Conservation (phyloP, 1,284 basidiomycete genomes). For the Cerioporus squamosus region DNA sequence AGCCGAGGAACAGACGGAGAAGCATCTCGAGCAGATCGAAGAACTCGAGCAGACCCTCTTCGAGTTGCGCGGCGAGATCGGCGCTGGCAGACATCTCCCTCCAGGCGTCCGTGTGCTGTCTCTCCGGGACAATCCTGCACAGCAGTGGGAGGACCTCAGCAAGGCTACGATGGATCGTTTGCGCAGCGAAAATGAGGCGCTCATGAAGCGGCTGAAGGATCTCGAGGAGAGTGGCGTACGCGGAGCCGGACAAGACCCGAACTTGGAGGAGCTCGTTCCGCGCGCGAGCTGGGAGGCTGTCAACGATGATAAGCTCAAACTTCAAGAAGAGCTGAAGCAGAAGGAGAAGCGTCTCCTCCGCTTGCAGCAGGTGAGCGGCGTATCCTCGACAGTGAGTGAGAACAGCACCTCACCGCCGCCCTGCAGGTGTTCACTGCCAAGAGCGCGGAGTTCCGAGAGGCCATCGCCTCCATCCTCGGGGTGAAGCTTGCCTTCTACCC, state of each 20-base stretch:
- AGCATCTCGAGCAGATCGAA: conserved; percentile 58
- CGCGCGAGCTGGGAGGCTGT: conserved; percentile 73
- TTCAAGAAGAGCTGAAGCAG: conserved; percentile 64
- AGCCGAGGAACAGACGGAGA: conserved; percentile 39
- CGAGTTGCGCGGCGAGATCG: conserved; percentile 75
- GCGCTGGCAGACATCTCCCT: conserved; percentile 77
- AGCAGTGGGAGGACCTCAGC: conserved; percentile 72
- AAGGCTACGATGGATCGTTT: conserved; percentile 69
- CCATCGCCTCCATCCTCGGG: conserved; percentile 80
- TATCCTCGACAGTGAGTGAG: not conserved
- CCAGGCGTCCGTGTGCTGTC: conserved; percentile 72
- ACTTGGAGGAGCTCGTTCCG: conserved; percentile 53
- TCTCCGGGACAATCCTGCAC: conserved; percentile 76
- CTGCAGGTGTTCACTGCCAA: conserved; percentile 72
- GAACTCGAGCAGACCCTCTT: conserved; percentile 73
- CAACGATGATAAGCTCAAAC: conserved; percentile 60
- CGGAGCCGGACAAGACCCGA: conserved; percentile 22
- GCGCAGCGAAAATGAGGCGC: conserved; percentile 74
- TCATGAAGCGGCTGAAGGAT: conserved; percentile 56
- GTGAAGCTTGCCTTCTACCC: conserved; percentile 85
- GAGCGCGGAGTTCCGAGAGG: conserved; percentile 80
- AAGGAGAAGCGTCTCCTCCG: conserved; percentile 79
- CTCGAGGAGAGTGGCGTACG: conserved; percentile 47
- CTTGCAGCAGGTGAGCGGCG: conserved; percentile 61
- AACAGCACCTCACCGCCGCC: not conserved